Evolutionary conservation across 139 green algal genomes (phyloP), one percentile per base, ranked within the genome.

Genomic region (Auxenochlorella pyrenoidosa): DNA sequence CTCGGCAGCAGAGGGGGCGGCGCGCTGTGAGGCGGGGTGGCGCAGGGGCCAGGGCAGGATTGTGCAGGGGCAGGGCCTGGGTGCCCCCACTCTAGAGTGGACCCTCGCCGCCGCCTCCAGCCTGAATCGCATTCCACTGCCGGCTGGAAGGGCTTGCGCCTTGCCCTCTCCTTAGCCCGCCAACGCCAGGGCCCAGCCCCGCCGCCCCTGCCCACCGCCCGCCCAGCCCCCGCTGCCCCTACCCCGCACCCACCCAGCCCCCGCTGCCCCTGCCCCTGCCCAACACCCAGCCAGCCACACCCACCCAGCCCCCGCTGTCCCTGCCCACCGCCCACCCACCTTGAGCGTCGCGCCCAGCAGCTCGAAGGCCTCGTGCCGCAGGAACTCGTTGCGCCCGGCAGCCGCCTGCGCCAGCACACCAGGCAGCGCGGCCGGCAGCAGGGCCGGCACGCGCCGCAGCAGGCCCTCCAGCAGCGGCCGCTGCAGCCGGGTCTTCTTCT

Each of bases 401-500:
- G 76, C 36, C 44, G 70, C 73, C 65, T 70, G 71, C 43, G 5
- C 44, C 15, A 91, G 44, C 30, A 91, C 26, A 5, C 30, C 51
- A 6, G 63, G 58, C 30, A 94, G 59, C 34, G 63, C 68, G 16
- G 41, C 51, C 13, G 75, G 65, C 32, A 73, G 83, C 68, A 88
- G 51, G 5, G 66, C 63, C 26, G 76, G 82, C 24, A 83, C 86
- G 38, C 86, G 82, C 32, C 83, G 66, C 60, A 93, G 72, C 83
- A 94, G 84, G 26, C 60, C 58, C 78, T 91, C 85, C 43, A 93
- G 85, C 77, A 71, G 81, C 28, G 12, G 30, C 22, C 82, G 85
- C 58, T 87, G 70, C 78, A 96, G 84, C 32, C 88, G 86, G 32
- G 44, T 92, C 83, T 93, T 93, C 88, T 96, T 96, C 75, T 94